Evolutionary conservation across 768 basidiomycete genomes (phyloP).

Genomic region (Collybia sp.): DNA sequence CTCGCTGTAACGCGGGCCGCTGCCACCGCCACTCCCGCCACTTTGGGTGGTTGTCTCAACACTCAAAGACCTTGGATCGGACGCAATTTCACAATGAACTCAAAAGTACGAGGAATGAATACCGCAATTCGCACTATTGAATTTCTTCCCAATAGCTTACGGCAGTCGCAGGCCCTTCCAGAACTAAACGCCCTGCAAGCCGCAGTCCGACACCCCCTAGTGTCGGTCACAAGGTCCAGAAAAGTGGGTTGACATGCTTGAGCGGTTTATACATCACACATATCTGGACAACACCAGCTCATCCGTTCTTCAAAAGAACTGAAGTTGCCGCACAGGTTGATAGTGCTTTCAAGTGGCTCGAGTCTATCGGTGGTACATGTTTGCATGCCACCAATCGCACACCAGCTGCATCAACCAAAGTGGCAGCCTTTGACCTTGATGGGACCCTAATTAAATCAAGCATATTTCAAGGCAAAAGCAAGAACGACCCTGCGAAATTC

Average conservation of each 20-base stretch:
- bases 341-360: conserved; percentile 34
- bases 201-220: neutral
- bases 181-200: too few relatives aligned
- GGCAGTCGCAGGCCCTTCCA: too few relatives aligned
- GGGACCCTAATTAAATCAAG: conserved; percentile 75
- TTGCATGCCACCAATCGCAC: conserved; percentile 34
- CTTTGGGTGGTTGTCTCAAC: too few relatives aligned
- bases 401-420: conserved; percentile 45
- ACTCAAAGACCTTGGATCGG: too few relatives aligned
- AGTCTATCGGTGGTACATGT: conserved; percentile 36
- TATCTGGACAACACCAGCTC: conserved; percentile 18
- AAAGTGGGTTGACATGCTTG: conserved; percentile 4
- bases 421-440: conserved; percentile 84
- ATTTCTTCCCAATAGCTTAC: too few relatives aligned
- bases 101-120: too few relatives aligned
- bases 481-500: conserved; percentile 37
- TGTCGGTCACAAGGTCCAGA: conserved; percentile 6
- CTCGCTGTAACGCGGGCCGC: too few relatives aligned
- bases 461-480: conserved; percentile 20
- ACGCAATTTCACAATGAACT: too few relatives aligned
- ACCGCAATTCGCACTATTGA: too few relatives aligned
- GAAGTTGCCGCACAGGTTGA: conserved; percentile 1
- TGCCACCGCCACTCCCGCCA: too few relatives aligned
- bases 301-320: conserved; percentile 35
- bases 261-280: too few relatives aligned